Evolutionary conservation across 495 filamentous ascomycete genomes (phyloP), one percentile per base, ranked within the genome.

Genomic region (Penicillium subrubescens): DNA sequence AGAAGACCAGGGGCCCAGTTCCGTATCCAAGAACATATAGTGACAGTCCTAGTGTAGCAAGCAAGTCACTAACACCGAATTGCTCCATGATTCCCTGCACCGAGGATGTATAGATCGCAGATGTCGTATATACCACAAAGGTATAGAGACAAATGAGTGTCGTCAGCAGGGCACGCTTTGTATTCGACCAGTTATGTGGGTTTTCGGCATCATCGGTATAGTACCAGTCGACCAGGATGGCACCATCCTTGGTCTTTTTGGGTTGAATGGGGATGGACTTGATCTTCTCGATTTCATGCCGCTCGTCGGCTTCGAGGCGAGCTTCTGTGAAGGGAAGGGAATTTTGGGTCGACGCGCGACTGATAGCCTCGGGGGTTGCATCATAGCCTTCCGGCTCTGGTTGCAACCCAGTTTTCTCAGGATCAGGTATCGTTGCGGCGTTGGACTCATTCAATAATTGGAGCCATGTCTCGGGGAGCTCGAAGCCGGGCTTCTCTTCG

Each of bases 161-260:
- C 8, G 70, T 41, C 14, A 77, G 43, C 1, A 75, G 43, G 5
- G 62, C 67, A 6, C 69, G 69, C 56, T 71, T 72, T 10, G 50
- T 34, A 41, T 70, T 71, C 3, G 78, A 76, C 85, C 85, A 87
- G 56, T 86, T 87, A 44, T 85, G 81, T 3, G 85, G 85, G 56
- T 87, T 86, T 5, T 75, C 83, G 10, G 73, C 66, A 65, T 86
- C 85, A 41, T 83, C 78, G 5, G 81, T 80, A 44, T 75, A 78
- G 64, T 86, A 85, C 85, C 85, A 87, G 59, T 85, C 81, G n/a
- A 84, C 82, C 0, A 86, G 73, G 51, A 79, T 82, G 46, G 63
- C 46, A 21, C 73, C 73, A 27, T 76, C 73, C 37, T 62, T 80
- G 50, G 71, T 78, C 60, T 81, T 76, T 39, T 65, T 71, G 0